phyloP scores from a whole-genome alignment of 2,329 filamentous ascomycete genomes.

The Davidsoniella eucalypti region DNA sequence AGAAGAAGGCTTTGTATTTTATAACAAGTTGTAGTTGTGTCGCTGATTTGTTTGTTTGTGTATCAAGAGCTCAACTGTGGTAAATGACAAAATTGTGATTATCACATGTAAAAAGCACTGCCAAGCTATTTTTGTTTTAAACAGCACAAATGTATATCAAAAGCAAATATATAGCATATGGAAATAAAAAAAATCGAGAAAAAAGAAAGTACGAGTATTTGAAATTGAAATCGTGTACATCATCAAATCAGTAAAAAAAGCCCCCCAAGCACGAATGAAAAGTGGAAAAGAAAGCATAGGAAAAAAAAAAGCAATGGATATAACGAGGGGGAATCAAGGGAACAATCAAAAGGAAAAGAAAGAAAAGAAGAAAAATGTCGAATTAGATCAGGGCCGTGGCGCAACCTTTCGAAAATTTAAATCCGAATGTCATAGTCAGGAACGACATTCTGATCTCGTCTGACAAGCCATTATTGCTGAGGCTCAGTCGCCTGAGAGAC shows the following conservation, averaged over 20 bases:
- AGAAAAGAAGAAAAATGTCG: neutral
- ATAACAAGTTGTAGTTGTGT: no score
- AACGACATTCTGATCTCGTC: no score
- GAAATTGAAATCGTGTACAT: neutral
- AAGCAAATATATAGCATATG: neutral
- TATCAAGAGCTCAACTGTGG: no score
- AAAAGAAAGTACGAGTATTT: neutral
- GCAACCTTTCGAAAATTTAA: neutral
- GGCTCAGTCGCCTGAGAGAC: no score
- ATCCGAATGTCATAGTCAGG: no score
- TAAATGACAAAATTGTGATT: no score
- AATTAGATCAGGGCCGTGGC: neutral
- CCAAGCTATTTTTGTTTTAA: neutral
- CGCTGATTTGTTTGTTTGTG: no score
- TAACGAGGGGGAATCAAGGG: conserved; percentile 1
- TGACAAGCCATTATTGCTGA: no score
- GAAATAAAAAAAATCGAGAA: neutral
- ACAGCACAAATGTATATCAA: neutral
- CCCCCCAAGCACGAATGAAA: neutral
- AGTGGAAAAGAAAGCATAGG: neutral
- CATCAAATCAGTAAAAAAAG: neutral
- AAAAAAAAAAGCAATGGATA: neutral
- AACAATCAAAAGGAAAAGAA: neutral
- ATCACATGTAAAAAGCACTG: no score
- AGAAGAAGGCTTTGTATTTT: no score